These are phyloP conservation scores for Geotrichum fermentans DNA, from an alignment of 1,139 yeast species.

Conservation along the genomic window DNA sequence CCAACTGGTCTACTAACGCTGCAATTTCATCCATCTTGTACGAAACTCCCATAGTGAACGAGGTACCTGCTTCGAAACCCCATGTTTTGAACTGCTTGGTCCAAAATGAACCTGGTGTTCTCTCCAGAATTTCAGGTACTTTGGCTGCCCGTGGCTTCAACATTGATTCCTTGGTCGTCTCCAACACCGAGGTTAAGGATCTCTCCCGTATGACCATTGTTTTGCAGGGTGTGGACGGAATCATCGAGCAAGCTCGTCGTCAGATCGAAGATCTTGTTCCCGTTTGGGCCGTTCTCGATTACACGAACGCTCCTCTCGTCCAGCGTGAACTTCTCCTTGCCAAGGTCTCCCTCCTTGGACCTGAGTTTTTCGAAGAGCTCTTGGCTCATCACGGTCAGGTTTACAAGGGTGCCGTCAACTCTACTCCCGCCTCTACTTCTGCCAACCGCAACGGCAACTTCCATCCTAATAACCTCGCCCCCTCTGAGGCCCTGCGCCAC, in stretches of 20 bases:
- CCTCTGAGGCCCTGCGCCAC: slow-evolving; percentile 90
- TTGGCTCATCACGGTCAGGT: slow-evolving; percentile 75
- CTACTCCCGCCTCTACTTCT: slow-evolving; percentile 24
- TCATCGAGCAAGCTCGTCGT: slow-evolving; percentile 97
- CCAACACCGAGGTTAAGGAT: slow-evolving; percentile 93
- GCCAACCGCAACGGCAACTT: slow-evolving; percentile 31
- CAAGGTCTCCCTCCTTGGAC: slow-evolving; percentile 87
- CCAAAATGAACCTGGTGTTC: slow-evolving; percentile 97
- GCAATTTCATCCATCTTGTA: slow-evolving; percentile 93
- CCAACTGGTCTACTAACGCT: slow-evolving; percentile 90
- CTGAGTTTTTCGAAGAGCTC: slow-evolving; percentile 94
- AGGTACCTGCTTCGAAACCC: slow-evolving; percentile 43
- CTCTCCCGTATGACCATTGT: slow-evolving; percentile 96
- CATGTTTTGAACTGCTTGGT: slow-evolving; percentile 95
- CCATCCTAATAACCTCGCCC: slow-evolving; percentile 88
- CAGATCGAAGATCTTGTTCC: slow-evolving; percentile 97
- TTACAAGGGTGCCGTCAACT: slow-evolving; percentile 27
- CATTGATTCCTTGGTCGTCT: slow-evolving; percentile 93
- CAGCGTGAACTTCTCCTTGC: slow-evolving; percentile 86
- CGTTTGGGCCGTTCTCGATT: slow-evolving; percentile 94
- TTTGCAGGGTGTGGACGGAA: slow-evolving; percentile 89
- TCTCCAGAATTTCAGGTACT: slow-evolving; percentile 89
- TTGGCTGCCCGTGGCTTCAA: slow-evolving; percentile 97
- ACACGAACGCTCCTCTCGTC: slow-evolving; percentile 83
- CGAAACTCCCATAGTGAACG: slow-evolving; percentile 80